These are phyloP conservation scores for Chlorophyllum brunneum DNA, from an alignment of 768 basidiomycete species.

Conservation along the genomic window DNA sequence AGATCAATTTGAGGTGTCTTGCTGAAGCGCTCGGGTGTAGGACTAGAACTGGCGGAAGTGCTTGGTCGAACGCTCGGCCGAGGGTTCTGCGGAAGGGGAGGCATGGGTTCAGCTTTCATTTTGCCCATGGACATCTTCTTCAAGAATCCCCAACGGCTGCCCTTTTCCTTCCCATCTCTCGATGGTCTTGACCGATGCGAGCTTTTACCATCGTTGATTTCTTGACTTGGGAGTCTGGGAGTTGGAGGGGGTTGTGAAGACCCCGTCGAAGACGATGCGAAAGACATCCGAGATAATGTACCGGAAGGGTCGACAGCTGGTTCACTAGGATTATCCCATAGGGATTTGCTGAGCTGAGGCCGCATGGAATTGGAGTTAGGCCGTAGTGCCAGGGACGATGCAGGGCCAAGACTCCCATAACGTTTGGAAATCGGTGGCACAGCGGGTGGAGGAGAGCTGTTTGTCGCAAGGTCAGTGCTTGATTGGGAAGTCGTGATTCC, in stretches of 20 bases:
- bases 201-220: constrained; percentile 5
- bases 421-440: constrained; percentile 41
- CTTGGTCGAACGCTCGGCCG: constrained; percentile 20
- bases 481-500: constrained; percentile 54
- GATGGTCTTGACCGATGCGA: constrained; percentile 15
- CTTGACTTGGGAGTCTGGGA: constrained; percentile 4
- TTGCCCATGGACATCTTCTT: constrained; percentile 99
- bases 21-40: constrained; percentile 30
- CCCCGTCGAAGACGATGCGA: constrained; percentile 14
- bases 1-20: constrained; percentile 62
- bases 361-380: constrained; percentile 32
- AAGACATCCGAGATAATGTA: constrained; percentile 11
- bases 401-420: constrained; percentile 70
- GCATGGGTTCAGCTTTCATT: constrained; percentile 59
- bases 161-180: constrained; percentile 52
- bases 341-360: constrained; percentile 38
- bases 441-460: constrained; percentile 29
- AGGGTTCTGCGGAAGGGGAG: constrained; percentile 24
- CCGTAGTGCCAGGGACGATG: constrained; percentile 34
- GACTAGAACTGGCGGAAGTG: constrained; percentile 12
- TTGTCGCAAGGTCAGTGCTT: constrained; percentile 59
- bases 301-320: not conserved
- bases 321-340: constrained; percentile 39
- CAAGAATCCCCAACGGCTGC: constrained; percentile 88
- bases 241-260: constrained; percentile 2